Base-by-base conservation (phyloP, 2,329 filamentous ascomycete species). In the Diaporthe velutina region DNA sequence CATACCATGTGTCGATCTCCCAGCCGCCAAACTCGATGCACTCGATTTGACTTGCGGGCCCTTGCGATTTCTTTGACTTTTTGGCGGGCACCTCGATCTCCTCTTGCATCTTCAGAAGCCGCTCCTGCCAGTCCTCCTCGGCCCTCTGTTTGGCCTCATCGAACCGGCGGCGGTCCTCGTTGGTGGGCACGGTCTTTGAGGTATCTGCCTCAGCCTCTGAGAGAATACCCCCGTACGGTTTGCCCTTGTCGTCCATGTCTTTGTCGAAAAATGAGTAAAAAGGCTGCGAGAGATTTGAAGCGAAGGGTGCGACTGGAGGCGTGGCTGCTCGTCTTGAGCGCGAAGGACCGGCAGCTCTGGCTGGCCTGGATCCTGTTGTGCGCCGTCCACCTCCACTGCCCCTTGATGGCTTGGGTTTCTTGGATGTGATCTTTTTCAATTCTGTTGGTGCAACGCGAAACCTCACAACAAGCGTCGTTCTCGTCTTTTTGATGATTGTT, bases 1-100 rank as follows among this genome's bases (percentile, higher is more conserved):
- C 96, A 84, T 99, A 98, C 96, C 97, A 98, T 4, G 97, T 99
- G 82, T 99, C 97, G 79, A 99, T 99, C 83, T 99, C 97, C 89
- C 94, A 97, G 70, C 95, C 95, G 60, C 97, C 97, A 85, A 99
- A 98, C 80, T 98, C 97, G 85, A 99, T 98, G 84, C 96, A 98
- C 83, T 98, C 97, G 82, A 99, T 98, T 84, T 98, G 97, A 83
- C 96, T 98, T 6, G 95, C 94, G 38, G 95, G 95, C 0, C 94
- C 95, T n/a, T 92, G 91, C 4, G 93, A 87, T 81, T 98, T 98
- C 78, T 92, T 92, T 25, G 91, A 86, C 80, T 91, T 93, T 79
- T 91, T 93, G 30, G 88, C 84, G 19, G 91, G 90, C 22, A 89
- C 86, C 58, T 92, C 91, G n/a, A 87, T 85, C 76, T 91, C 92